These are phyloP conservation scores for Fusarium nelsonii DNA, from an alignment of 2,329 filamentous ascomycete genomes.

Conservation along the genomic window DNA sequence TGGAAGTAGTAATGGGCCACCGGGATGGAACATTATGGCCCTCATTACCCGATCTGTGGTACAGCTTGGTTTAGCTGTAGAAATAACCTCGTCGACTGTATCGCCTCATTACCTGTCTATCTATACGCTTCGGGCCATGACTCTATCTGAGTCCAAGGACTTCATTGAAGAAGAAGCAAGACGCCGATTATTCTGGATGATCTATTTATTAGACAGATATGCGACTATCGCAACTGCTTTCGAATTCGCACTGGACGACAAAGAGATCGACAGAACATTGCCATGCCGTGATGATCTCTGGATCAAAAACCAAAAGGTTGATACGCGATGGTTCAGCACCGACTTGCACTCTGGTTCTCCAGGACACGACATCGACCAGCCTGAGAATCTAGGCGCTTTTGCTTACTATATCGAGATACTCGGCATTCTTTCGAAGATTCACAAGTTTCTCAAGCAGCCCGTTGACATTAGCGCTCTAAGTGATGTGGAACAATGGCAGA, in stretches of 20 bases:
- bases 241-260: conserved; percentile 89
- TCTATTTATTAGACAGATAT: conserved; percentile 90
- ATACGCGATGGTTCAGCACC: conserved; percentile 83
- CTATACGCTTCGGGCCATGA: conserved; percentile 87
- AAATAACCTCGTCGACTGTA: conserved; percentile 82
- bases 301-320: conserved; percentile 83
- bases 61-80: conserved; percentile 86
- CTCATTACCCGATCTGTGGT: conserved; percentile 90
- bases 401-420: conserved; percentile 92
- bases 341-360: conserved; percentile 58
- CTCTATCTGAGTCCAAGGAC: conserved; percentile 83
- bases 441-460: conserved; percentile 88
- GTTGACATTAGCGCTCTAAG: conserved; percentile 87
- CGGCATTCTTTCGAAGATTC: conserved; percentile 87
- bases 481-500: conserved; percentile 91
- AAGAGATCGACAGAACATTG: conserved; percentile 87
- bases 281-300: conserved; percentile 91
- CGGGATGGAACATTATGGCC: conserved; percentile 92
- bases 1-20: conserved; percentile 88
- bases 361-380: conserved; percentile 75
- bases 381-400: conserved; percentile 88
- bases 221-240: conserved; percentile 92
- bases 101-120: conserved; percentile 86
- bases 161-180: conserved; percentile 92
- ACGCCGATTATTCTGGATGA: conserved; percentile 91